A percentile compares a stretch with the other conserved stretches of the same genome.
phyloP scores from a whole-genome alignment of 306 rosid genomes.

The Myrica gale region DNA sequence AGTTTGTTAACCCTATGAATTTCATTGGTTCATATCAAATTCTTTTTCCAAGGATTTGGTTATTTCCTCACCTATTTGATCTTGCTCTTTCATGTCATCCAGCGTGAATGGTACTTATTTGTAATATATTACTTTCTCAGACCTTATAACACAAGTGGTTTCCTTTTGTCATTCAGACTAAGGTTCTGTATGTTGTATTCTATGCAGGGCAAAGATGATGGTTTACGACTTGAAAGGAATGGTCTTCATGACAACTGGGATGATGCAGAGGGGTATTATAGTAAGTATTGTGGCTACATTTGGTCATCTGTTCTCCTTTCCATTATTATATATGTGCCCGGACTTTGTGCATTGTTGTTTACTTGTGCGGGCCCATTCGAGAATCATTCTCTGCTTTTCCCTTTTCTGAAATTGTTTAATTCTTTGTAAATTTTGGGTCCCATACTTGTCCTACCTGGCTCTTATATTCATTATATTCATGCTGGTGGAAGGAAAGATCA shows the following conservation, averaged over 20 bases:
- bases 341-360: background rate
- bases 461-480: background rate
- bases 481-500: background rate
- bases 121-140: background rate
- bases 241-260: conserved; percentile 97
- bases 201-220: conserved; percentile 78
- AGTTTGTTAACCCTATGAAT: background rate
- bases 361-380: background rate
- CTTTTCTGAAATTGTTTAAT: background rate
- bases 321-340: conserved; percentile 14
- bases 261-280: conserved; percentile 97
- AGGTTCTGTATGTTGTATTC: background rate
- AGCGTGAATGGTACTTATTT: background rate
- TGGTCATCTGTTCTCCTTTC: conserved; percentile 1
- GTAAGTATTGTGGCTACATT: conserved; percentile 48
- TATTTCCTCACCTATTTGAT: background rate
- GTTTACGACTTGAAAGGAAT: conserved; percentile 68
- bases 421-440: background rate
- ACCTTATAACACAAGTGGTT: too few relatives aligned
- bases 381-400: background rate
- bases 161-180: background rate
- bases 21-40: background rate
- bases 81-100: background rate
- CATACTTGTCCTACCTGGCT: background rate
- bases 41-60: background rate